Percentiles rank a stretch among this genome's conserved stretches.
Conservation (phyloP, 495 filamentous ascomycete species). For the Lichina pygmaea region DNA sequence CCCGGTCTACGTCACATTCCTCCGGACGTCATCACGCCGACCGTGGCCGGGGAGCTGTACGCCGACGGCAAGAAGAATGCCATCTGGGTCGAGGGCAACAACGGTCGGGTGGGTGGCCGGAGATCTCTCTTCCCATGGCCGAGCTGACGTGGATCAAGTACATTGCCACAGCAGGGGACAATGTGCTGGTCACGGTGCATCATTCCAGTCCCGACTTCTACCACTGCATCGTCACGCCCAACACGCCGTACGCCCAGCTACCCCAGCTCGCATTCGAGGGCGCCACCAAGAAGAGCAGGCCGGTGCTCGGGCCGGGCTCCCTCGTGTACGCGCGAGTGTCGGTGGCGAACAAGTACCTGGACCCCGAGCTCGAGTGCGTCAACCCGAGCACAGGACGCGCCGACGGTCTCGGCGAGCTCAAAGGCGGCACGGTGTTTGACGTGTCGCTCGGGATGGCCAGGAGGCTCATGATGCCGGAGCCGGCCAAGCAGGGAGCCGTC, state of each 20-base stretch:
- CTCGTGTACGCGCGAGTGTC: constrained; percentile 69
- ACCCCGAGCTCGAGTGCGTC: constrained; percentile 75
- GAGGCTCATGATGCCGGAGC: constrained; percentile 37
- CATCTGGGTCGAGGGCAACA: constrained; percentile 46
- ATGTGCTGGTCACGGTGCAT: constrained; percentile 63
- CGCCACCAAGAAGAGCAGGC: constrained; percentile 76
- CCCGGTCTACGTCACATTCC: constrained; percentile 57
- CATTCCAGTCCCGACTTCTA: constrained; percentile 50
- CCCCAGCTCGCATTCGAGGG: constrained; percentile 76
- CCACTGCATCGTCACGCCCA: constrained; percentile 39
- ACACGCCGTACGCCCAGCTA: constrained; percentile 47
- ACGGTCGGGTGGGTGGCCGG: constrained; percentile 16
- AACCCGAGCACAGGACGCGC: constrained; percentile 64
- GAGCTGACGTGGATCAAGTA: constrained; percentile 25
- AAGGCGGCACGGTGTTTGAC: constrained; percentile 66
- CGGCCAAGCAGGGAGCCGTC: constrained; percentile 36
- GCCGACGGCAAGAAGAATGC: constrained; percentile 55
- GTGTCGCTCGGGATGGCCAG: constrained; percentile 59
- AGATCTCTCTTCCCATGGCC: not conserved
- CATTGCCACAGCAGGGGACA: constrained; percentile 45
- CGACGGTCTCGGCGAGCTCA: constrained; percentile 67
- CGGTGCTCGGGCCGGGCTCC: constrained; percentile 41
- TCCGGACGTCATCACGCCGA: constrained; percentile 40
- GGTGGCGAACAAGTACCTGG: constrained; percentile 50
- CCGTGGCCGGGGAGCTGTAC: constrained; percentile 51